A percentile compares a stretch with the other conserved stretches of the same genome.
These are phyloP conservation scores for Fusarium goolgardi DNA, from an alignment of 2,329 filamentous ascomycete species.

Conservation along the genomic window DNA sequence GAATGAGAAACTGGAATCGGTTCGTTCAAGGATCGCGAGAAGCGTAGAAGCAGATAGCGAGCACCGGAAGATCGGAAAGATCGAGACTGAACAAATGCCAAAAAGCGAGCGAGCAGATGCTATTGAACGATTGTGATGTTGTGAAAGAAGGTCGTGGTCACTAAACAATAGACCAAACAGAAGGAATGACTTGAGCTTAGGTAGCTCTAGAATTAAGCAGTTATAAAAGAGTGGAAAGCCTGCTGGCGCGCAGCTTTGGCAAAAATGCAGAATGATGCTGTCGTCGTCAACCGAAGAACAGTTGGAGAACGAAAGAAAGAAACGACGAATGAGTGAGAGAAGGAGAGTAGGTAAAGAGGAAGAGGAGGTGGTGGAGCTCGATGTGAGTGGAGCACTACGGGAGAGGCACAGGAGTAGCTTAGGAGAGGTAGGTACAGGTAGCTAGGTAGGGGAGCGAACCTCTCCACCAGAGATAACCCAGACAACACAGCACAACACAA, in stretches of 20 bases:
- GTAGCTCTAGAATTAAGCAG: slow-evolving; percentile 42
- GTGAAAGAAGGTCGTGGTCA: slow-evolving; percentile 44
- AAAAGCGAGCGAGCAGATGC: slow-evolving; percentile 38
- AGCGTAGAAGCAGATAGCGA: slow-evolving; percentile 26
- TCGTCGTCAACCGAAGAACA: slow-evolving; percentile 53
- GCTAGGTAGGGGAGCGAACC: not conserved
- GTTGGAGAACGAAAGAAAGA: slow-evolving; percentile 46
- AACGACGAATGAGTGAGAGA: slow-evolving; percentile 50
- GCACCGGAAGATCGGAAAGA: slow-evolving; percentile 15
- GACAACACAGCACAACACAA: slow-evolving; percentile 9
- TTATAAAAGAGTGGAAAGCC: slow-evolving; percentile 60
- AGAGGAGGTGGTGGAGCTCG: slow-evolving; percentile 35
- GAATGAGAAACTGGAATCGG: slow-evolving; percentile 33
- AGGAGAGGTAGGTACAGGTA: not conserved
- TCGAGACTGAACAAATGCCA: slow-evolving; percentile 28
- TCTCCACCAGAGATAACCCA: slow-evolving; percentile 26
- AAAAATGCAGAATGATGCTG: slow-evolving; percentile 38
- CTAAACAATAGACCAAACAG: slow-evolving; percentile 40
- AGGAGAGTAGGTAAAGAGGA: slow-evolving; percentile 47
- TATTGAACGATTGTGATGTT: slow-evolving; percentile 36
- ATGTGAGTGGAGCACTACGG: slow-evolving; percentile 34
- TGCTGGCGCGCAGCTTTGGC: slow-evolving; percentile 62
- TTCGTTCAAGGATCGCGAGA: slow-evolving; percentile 39
- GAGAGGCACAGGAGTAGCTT: slow-evolving; percentile 38
- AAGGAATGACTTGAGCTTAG: slow-evolving; percentile 43